Base-by-base conservation (phyloP, 208 protist species). In the Trypanosoma avium region DNA sequence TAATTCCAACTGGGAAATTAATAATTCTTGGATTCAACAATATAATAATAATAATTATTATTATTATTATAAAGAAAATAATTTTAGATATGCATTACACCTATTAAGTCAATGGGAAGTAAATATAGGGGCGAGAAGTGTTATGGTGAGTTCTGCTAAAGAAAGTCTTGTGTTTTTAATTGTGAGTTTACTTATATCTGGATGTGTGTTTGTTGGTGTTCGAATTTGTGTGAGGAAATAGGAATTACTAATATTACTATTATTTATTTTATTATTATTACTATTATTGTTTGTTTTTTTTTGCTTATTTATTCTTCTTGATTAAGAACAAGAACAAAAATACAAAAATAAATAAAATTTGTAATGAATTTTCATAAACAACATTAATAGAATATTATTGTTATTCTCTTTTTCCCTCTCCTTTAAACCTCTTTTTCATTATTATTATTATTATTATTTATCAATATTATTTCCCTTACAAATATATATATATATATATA, bases 41-140 rank as follows among this genome's bases (percentile, higher is more conserved):
- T 7, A 61, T 27, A 33, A 45, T 8, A 35, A 56, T 38, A 24
- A 27, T 10, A 38, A 38, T 38, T 5, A 38, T 38, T 38, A 5
- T 10, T 35, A 32, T 13, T n/a, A n/a, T n/a, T n/a, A n/a, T n/a
- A n/a, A n/a, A n/a, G n/a, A n/a, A n/a, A n/a, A n/a, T n/a, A n/a
- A n/a, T n/a, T n/a, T n/a, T n/a, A 27, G 67, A 10, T 73, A 73
- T 27, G 48, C 22, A 8, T 42, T 66, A 33, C 43, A 59, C 17
- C 57, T 73, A 26, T 35, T 61, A 35, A 73, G 67, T 29, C 12
- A 29, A n/a, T 53, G 27, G 49, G 4, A 29, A 3, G 10, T 29
- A 26, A 35, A 55, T 40, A 33, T 58, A n/a, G 67, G 67, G 5
- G 67, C 58, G 12, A 45, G 67, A 7, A 40, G 58, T 21, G 36